phyloP scores from a whole-genome alignment of 1,139 yeast species.

The Geotrichum carabidarum region DNA sequence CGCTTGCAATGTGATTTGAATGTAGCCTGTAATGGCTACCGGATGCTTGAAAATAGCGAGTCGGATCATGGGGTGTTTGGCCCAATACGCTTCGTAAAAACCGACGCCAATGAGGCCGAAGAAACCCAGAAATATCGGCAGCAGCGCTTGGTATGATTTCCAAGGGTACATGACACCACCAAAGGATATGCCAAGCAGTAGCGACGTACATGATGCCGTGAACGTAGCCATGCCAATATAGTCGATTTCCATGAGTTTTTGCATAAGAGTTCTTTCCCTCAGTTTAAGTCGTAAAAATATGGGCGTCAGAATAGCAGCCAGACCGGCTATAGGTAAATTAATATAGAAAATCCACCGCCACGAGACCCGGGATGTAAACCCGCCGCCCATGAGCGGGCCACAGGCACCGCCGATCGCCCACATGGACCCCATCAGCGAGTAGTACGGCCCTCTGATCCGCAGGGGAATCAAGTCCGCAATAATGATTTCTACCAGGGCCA shows the following conservation, averaged over 20 bases:
- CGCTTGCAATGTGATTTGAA: constrained; percentile 41
- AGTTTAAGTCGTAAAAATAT: constrained; percentile 51
- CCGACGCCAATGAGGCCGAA: constrained; percentile 40
- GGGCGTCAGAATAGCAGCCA: constrained; percentile 45
- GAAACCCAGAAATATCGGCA: constrained; percentile 51
- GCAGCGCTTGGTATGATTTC: constrained; percentile 52
- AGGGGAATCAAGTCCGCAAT: constrained; percentile 59
- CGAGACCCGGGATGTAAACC: constrained; percentile 51
- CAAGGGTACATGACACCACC: constrained; percentile 48
- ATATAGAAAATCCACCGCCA: constrained; percentile 80
- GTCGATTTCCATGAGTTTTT: constrained; percentile 45
- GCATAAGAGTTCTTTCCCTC: constrained; percentile 39
- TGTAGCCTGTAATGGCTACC: constrained; percentile 37
- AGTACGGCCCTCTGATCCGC: constrained; percentile 44
- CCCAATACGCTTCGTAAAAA: constrained; percentile 45
- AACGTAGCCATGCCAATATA: constrained; percentile 33
- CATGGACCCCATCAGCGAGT: constrained; percentile 43
- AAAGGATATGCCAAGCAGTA: constrained; percentile 48
- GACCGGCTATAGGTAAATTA: constrained; percentile 62
- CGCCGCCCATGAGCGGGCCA: constrained; percentile 69
- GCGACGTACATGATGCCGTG: constrained; percentile 38
- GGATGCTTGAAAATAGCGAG: constrained; percentile 39
- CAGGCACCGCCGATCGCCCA: constrained; percentile 54
- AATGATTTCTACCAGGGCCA: constrained; percentile 53
- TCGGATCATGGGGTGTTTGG: constrained; percentile 48